Conservation (phyloP, 2,329 filamentous ascomycete genomes). For the Fusarium tuaranense region DNA sequence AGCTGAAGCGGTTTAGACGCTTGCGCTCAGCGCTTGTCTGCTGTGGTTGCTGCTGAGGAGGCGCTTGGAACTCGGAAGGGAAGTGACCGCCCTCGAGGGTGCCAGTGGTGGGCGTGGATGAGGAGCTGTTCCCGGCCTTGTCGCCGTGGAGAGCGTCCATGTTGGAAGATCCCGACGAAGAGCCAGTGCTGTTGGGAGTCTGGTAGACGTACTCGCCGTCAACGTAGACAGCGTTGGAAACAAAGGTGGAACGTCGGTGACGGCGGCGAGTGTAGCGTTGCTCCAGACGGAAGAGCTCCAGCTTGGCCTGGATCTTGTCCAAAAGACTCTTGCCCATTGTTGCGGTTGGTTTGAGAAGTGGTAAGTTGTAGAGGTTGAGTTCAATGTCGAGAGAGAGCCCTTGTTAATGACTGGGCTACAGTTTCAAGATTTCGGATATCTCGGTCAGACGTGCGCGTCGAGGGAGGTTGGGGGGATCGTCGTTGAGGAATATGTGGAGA, state of each 20-base stretch:
- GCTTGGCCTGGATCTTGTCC: conserved; percentile 73
- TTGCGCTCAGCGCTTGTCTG: conserved; percentile 54
- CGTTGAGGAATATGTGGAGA: conserved; percentile 32
- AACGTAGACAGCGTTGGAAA: conserved; percentile 90
- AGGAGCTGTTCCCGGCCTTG: conserved; percentile 39
- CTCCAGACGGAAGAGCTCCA: conserved; percentile 95
- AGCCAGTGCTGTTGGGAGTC: conserved; percentile 69
- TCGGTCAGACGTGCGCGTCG: conserved; percentile 29
- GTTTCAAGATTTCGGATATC: conserved; percentile 16
- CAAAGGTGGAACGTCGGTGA: conserved; percentile 86
- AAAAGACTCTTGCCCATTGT: conserved; percentile 65
- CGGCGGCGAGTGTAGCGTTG: conserved; percentile 94
- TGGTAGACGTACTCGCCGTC: conserved; percentile 95
- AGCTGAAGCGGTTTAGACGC: conserved; percentile 66
- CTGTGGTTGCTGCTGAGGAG: conserved; percentile 30
- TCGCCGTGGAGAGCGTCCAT: conserved; percentile 54
- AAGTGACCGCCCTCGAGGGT: conserved; percentile 40
- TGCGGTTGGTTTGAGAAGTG: conserved; percentile 29
- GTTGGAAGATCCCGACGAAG: conserved; percentile 60
- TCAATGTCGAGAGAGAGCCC: conserved; percentile 1
- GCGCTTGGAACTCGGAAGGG: conserved; percentile 28
- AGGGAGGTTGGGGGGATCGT: conserved; percentile 25
- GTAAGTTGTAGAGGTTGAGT: conserved; percentile 1
- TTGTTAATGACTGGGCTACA: conserved; percentile 5
- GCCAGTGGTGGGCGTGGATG: conserved; percentile 40